A percentile compares a stretch with the other conserved stretches of the same genome.
phyloP scores from a whole-genome alignment of 2,329 filamentous ascomycete species.

The Cercospora sp. region DNA sequence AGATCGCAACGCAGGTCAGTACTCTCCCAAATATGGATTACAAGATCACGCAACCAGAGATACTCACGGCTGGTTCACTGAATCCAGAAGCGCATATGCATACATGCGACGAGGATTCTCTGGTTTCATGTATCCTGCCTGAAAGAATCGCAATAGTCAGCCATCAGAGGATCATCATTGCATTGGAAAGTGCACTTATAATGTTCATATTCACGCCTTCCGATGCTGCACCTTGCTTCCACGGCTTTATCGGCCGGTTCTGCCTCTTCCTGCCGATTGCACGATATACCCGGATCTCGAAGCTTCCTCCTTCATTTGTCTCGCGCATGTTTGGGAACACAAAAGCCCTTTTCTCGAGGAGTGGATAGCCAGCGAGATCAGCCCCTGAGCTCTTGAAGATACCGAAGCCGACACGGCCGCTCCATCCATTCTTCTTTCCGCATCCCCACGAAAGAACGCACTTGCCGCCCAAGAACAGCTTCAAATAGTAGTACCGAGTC shows the following conservation, averaged over 20 bases:
- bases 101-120: conserved; percentile 49
- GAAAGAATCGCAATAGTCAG: background rate
- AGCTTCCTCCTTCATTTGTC: conserved; percentile 29
- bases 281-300: conserved; percentile 48
- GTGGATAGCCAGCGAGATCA: conserved; percentile 34
- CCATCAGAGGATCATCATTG: background rate
- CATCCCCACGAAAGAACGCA: conserved; percentile 48
- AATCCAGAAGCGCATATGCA: conserved; percentile 52
- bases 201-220: conserved; percentile 32
- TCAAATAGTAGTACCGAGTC: conserved; percentile 46
- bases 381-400: conserved; percentile 40
- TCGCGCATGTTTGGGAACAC: conserved; percentile 38
- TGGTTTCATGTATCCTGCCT: conserved; percentile 37
- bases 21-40: too few relatives aligned
- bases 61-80: conserved; percentile 44
- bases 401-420: conserved; percentile 49
- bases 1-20: background rate
- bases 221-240: conserved; percentile 7
- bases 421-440: conserved; percentile 45
- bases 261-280: conserved; percentile 44
- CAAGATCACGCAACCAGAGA: background rate
- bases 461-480: conserved; percentile 45
- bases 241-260: conserved; percentile 26
- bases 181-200: background rate
- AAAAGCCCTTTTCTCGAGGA: conserved; percentile 46